Base-by-base conservation (phyloP, 2,329 filamentous ascomycete genomes). In the Colletotrichum brevisporum region DNA sequence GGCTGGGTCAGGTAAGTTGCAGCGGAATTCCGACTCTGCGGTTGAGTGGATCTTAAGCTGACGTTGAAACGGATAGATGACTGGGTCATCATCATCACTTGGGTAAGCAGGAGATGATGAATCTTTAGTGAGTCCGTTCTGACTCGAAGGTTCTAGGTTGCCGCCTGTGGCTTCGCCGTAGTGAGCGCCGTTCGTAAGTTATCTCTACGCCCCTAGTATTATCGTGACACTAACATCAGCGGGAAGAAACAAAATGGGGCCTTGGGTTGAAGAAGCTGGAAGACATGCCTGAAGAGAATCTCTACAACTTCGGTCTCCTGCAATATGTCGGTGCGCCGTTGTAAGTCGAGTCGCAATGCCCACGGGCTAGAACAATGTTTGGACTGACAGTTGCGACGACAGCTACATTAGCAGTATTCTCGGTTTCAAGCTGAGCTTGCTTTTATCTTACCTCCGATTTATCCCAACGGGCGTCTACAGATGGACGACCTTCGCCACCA, bases 401-500 rank as follows among this genome's bases (percentile, higher is more conserved):
- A 83, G 81, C 39, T 84, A 84, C 64, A 79, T 83, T 43, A 72
- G 75, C 12, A 79, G 79, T 43, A 83, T 86, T 26, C 77, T 84
- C 3, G 81, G 80, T 1, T 86, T 86, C 74, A 86, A 86, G 63
- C 74, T 85, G 21, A 78, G 83, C 39, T 74, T 86, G 2, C 73
- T 86, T 4, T 76, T 83, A 2, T 82, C 82, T 1, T 83, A 84
- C 18, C 75, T 85, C 0, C 82, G 84, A 1, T 83, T 86, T 15
- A 80, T 84, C 4, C 79, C 83, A 1, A 76, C 78, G 2, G 76
- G 77, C 0, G 47, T 62, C 3, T 83, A 83, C 51, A 77, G 78
- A 27, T 72, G 74, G 6, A 61, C 73, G 1, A 79, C 82, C 0
- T 75, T 81, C 9, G 71, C 66, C 8, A 75, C 82, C n/a, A 78